phyloP scores from a whole-genome alignment of 73 alveolate species.

The Halteria grandinella region DNA sequence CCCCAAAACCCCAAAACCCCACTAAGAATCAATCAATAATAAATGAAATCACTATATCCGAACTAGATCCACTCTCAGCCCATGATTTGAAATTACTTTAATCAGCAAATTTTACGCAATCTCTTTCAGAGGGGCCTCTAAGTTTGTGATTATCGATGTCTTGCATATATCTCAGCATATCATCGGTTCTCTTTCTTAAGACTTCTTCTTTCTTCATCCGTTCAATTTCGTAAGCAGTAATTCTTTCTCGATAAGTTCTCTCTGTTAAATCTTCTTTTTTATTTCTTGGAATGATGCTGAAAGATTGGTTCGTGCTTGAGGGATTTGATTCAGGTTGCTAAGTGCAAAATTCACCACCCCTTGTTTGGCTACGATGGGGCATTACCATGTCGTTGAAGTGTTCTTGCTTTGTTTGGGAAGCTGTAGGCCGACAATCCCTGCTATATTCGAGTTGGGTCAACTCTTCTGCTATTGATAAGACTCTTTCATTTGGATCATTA shows the following conservation, averaged over 20 bases:
- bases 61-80: too few relatives aligned
- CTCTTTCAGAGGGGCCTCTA: background rate
- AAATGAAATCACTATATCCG: too few relatives aligned
- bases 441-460: background rate
- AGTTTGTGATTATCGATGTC: background rate
- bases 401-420: background rate
- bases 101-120: background rate
- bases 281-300: too few relatives aligned
- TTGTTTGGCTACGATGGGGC: background rate
- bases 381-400: background rate
- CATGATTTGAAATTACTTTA: too few relatives aligned
- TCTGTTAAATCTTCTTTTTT: background rate
- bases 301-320: too few relatives aligned
- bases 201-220: background rate
- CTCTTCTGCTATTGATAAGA: slow-evolving; percentile 16
- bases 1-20: too few relatives aligned
- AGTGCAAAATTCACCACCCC: too few relatives aligned
- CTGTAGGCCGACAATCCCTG: too few relatives aligned
- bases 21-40: too few relatives aligned
- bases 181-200: background rate
- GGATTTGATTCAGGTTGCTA: too few relatives aligned
- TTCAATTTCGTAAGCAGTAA: background rate
- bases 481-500: slow-evolving; percentile 1
- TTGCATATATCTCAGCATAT: slow-evolving; percentile 16
- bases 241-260: background rate